Evolutionary conservation across 75 land plant genomes (phyloP).

Genomic region (Cupressus sempervirens): DNA sequence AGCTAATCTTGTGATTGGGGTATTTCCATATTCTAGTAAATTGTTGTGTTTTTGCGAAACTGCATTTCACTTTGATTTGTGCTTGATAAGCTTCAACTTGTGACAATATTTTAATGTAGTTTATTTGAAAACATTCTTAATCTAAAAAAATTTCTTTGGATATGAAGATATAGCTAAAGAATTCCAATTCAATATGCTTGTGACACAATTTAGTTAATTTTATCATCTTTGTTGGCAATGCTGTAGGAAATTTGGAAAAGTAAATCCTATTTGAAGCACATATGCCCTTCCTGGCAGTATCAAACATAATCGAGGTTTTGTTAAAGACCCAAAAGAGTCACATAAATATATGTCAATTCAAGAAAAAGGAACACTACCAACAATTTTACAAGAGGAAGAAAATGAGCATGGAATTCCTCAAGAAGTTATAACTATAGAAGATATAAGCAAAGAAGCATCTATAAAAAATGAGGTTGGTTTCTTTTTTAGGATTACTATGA

Average conservation of each 20-base stretch:
- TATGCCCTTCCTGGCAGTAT: conserved; percentile 96
- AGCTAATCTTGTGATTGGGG: not conserved
- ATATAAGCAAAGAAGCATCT: conserved; percentile 37
- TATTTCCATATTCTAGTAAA: not conserved
- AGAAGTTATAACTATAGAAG: conserved; percentile 23
- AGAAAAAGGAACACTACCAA: conserved; percentile 20
- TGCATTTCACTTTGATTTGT: no score
- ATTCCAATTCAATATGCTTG: not conserved
- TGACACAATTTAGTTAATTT: not conserved
- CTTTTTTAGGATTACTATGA: not conserved
- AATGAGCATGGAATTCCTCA: conserved; percentile 15
- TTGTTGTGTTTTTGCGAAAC: not conserved
- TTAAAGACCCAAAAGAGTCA: conserved; percentile 68
- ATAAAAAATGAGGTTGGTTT: conserved; percentile 41
- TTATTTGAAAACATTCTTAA: not conserved
- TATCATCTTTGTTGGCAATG: not conserved
- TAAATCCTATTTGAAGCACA: conserved; percentile 58
- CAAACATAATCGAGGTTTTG: conserved; percentile 76
- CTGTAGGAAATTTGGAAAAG: conserved; percentile 55
- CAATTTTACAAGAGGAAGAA: not conserved
- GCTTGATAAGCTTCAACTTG: not conserved
- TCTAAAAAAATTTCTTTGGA: not conserved
- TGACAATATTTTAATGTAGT: not conserved
- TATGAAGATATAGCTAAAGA: not conserved
- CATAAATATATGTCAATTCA: conserved; percentile 29